These are phyloP conservation scores for Arthonia radiata DNA, from an alignment of 495 filamentous ascomycete species.

Conservation along the genomic window DNA sequence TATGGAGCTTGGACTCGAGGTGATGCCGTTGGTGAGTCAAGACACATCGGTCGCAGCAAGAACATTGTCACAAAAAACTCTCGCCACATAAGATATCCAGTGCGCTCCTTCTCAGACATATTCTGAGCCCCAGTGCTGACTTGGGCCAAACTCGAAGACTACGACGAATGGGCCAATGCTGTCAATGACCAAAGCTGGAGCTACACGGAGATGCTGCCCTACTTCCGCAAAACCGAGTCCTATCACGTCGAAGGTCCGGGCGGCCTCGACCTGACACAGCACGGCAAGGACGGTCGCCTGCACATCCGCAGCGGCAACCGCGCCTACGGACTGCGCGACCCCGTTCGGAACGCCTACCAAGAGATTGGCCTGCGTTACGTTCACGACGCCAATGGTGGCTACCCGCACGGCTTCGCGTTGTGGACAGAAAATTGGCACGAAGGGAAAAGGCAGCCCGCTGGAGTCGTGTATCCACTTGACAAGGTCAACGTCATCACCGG, in stretches of 20 bases:
- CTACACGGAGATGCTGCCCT: slow-evolving; percentile 7
- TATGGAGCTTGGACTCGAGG: slow-evolving; percentile 5
- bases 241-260: too few relatives aligned
- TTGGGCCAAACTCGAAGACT: too few relatives aligned
- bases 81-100: too few relatives aligned
- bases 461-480: slow-evolving; percentile 11
- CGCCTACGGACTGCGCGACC: slow-evolving; percentile 1
- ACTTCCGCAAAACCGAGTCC: slow-evolving; percentile 10
- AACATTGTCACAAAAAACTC: too few relatives aligned
- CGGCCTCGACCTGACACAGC: too few relatives aligned
- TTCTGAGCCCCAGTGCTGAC: too few relatives aligned
- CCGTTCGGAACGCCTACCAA: slow-evolving; percentile 1
- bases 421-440: slow-evolving; percentile 12
- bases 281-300: too few relatives aligned
- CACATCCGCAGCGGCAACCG: too few relatives aligned
- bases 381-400: slow-evolving; percentile 11
- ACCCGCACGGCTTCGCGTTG: slow-evolving; percentile 11
- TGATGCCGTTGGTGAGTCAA: too few relatives aligned
- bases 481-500: slow-evolving; percentile 10
- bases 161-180: slow-evolving; percentile 5
- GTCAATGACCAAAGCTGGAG: slow-evolving; percentile 6
- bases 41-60: too few relatives aligned
- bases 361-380: slow-evolving; percentile 9
- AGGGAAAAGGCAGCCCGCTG: slow-evolving; percentile 16
- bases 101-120: too few relatives aligned